Conservation (phyloP, 225 moss, liverwort and hornwort species). For the Lunularia cruciata region DNA sequence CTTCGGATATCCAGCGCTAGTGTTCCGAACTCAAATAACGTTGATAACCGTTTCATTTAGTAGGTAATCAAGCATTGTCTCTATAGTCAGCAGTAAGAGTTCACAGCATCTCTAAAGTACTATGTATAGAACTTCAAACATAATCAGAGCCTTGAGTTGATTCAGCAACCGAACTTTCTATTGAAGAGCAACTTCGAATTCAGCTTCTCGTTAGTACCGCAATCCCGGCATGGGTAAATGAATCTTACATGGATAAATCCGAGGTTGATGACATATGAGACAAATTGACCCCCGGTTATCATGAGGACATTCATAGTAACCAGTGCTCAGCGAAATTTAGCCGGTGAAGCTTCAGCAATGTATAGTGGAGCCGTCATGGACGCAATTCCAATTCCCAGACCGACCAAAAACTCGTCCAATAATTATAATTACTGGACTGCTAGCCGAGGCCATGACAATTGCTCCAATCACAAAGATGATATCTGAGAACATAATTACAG, state of each 20-base stretch:
- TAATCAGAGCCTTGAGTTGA: too few species aligned
- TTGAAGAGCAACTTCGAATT: too few species aligned
- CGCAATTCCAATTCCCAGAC: constrained; percentile 82
- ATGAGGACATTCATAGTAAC: constrained; percentile 81
- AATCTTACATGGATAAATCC: constrained; percentile 64
- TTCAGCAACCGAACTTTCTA: too few species aligned
- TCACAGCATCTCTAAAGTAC: too few species aligned
- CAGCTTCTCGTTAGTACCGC: too few species aligned
- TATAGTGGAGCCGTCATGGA: constrained; percentile 90
- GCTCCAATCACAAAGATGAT: constrained; percentile 52
- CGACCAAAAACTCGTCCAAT: constrained; percentile 72
- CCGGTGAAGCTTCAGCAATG: constrained; percentile 85
- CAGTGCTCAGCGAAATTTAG: constrained; percentile 67
- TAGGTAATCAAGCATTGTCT: too few species aligned
- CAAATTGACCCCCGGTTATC: constrained; percentile 84
- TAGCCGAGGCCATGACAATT: constrained; percentile 74
- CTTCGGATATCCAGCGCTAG: too few species aligned
- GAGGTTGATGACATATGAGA: constrained; percentile 65
- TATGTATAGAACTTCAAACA: too few species aligned
- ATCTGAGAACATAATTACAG: constrained; percentile 37
- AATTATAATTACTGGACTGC: constrained; percentile 54
- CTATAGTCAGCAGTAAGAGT: too few species aligned
- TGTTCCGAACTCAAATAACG: too few species aligned
- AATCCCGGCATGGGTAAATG: background rate
- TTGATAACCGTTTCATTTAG: too few species aligned